Evolutionary conservation across 495 filamentous ascomycete genomes (phyloP), one percentile per base, ranked within the genome.

Genomic region (Aspergillus nidulans): DNA sequence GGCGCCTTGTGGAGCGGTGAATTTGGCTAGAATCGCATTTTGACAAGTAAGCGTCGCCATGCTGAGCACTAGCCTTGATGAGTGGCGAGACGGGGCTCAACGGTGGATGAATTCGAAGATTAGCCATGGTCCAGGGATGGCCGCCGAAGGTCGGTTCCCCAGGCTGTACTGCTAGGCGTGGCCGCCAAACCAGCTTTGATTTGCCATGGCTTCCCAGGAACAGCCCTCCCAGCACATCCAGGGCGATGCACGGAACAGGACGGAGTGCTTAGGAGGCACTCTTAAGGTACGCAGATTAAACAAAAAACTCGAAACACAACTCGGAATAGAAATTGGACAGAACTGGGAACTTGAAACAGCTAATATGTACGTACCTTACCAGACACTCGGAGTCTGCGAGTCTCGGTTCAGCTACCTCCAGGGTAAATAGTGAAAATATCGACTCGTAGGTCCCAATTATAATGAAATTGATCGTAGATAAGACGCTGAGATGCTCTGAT

Each of bases 121-220:
- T n/a, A n/a, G n/a, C n/a, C 10, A 12, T 34, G 5, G n/a, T 39
- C 36, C 36, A 39, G 16, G 36, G 36, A 39, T 16, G 36, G n/a
- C 8, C n/a, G 13, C 25, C n/a, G 41, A 40, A 16, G 4, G n/a
- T 13, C 23, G 5, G 2, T 28, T 23, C 44, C 43, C 46, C 53
- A 56, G 56, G 39, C 41, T 38, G 34, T 4, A 4, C 26, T 43
- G 55, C 62, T 64, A 25, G 53, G 56, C 55, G 56, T 64, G 62
- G 48, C 40, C 40, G 47, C 44, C 56, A 53, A 50, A 26, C 41
- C 28, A 15, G 39, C 56, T 51, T 48, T 64, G 58, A 64, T 64
- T 61, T 61, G 58, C 52, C 53, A 49, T 49, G 30, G 2, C 13
- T 39, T 23, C 32, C 12, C 46, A 49, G 16, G 6, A 15, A 32